Percentiles rank a stretch among this genome's conserved stretches.
phyloP scores from a whole-genome alignment of 768 basidiomycete genomes.

The Krasilnikovozyma curviuscula region DNA sequence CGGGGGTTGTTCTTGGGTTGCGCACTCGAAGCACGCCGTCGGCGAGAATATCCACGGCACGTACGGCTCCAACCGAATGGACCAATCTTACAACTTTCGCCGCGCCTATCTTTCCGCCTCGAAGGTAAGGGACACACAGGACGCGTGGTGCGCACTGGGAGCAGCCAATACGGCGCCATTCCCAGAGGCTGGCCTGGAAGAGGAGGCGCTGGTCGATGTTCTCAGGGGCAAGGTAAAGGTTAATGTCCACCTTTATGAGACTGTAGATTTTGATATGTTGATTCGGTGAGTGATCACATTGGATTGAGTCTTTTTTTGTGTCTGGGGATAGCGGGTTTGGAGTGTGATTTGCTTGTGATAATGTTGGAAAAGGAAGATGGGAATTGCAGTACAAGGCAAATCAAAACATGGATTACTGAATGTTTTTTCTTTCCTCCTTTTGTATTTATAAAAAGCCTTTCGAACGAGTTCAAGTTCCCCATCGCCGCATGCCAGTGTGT shows the following conservation, averaged over 20 bases:
- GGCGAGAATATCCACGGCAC: conserved; percentile 24
- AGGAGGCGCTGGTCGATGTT: conserved; percentile 42
- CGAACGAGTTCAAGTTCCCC: conserved; percentile 51
- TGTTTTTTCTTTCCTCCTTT: background rate
- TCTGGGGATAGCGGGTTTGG: no score
- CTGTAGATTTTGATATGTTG: background rate
- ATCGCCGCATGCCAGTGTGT: conserved; percentile 15
- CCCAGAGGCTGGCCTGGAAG: conserved; percentile 46
- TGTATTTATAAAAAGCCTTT: conserved; percentile 32
- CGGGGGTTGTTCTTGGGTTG: background rate
- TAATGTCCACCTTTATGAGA: conserved; percentile 10
- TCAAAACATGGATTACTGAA: background rate
- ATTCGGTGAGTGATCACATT: background rate
- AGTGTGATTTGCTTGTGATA: background rate
- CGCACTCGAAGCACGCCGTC: conserved; percentile 40
- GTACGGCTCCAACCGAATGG: conserved; percentile 47
- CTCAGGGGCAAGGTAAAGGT: conserved; percentile 58
- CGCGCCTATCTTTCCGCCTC: conserved; percentile 50
- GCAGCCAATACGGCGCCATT: conserved; percentile 29
- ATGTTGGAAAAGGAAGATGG: background rate
- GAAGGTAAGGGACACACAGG: conserved; percentile 46
- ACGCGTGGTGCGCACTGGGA: conserved; percentile 41
- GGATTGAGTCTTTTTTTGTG: background rate
- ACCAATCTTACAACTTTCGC: conserved; percentile 53
- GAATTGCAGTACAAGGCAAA: background rate